Percentiles rank a stretch among this genome's conserved stretches.
Conservation (phyloP, 78 protist species). For the Tieghemostelium lacteum region DNA sequence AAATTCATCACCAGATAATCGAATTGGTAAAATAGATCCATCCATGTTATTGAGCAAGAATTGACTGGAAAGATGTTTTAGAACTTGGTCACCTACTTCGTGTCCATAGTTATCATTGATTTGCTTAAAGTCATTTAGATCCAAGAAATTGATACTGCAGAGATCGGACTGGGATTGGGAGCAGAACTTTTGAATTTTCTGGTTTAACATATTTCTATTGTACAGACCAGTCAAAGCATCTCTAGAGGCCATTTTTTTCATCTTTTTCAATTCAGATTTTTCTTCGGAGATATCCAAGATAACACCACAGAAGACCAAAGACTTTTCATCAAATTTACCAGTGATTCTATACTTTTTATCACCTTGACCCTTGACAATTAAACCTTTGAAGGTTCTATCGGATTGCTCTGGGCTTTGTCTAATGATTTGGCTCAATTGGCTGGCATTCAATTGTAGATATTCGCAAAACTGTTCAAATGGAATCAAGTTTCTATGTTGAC, state of each 20-base stretch:
- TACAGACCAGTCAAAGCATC: conserved; percentile 63
- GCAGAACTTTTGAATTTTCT: conserved; percentile 68
- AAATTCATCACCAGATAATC: conserved; percentile 71
- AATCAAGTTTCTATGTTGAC: neutral
- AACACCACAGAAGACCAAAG: conserved; percentile 12
- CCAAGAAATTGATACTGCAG: conserved; percentile 43
- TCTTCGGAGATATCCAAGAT: conserved; percentile 51
- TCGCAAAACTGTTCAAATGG: too few species aligned
- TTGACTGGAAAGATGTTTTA: conserved; percentile 32
- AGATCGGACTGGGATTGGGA: conserved; percentile 17
- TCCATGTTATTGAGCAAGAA: conserved; percentile 16
- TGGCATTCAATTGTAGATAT: conserved; percentile 4
- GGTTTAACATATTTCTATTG: conserved; percentile 42
- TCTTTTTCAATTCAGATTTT: conserved; percentile 21
- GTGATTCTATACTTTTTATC: conserved; percentile 29
- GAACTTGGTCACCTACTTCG: conserved; percentile 43
- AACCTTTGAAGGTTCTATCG: conserved; percentile 13
- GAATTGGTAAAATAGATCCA: conserved; percentile 35
- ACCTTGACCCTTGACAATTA: conserved; percentile 14
- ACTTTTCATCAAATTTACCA: conserved; percentile 20
- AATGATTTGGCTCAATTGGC: neutral
- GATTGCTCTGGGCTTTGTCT: neutral
- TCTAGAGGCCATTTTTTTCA: conserved; percentile 35
- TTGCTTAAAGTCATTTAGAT: conserved; percentile 52
- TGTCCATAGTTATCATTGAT: conserved; percentile 76